phyloP scores from a whole-genome alignment of 768 basidiomycete species.

The Lentinula boryana region DNA sequence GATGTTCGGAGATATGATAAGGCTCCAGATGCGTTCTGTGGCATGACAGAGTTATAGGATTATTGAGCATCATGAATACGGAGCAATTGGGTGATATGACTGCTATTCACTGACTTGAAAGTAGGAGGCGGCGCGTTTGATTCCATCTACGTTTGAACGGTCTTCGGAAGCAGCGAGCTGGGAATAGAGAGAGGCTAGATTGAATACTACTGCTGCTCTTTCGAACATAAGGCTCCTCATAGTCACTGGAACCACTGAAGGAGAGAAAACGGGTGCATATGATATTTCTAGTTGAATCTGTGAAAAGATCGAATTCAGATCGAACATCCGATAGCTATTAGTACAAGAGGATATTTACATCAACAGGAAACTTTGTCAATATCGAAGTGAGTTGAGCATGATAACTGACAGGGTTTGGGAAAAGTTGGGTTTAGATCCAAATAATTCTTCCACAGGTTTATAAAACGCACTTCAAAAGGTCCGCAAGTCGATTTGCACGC shows the following conservation, averaged over 20 bases:
- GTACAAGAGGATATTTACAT: constrained; percentile 36
- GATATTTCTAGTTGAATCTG: constrained; percentile 70
- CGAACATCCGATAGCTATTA: not conserved
- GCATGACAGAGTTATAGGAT: not conserved
- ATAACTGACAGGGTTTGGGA: constrained; percentile 48
- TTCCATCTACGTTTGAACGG: constrained; percentile 68
- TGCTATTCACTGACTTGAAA: constrained; percentile 51
- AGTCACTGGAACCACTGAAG: constrained; percentile 49
- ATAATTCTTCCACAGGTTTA: too few relatives aligned
- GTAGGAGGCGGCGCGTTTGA: constrained; percentile 68
- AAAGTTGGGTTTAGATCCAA: too few relatives aligned
- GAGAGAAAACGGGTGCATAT: constrained; percentile 68
- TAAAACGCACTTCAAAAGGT: constrained; percentile 50
- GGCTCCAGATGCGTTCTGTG: constrained; percentile 65
- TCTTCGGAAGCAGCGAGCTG: constrained; percentile 70
- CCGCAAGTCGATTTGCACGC: constrained; percentile 50
- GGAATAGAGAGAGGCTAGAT: constrained; percentile 82
- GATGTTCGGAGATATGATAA: constrained; percentile 54
- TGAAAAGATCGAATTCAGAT: not conserved
- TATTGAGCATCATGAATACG: not conserved
- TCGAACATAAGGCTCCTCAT: constrained; percentile 79
- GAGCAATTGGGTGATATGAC: not conserved
- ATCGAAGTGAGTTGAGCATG: constrained; percentile 86
- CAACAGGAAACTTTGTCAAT: constrained; percentile 75
- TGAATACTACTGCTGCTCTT: constrained; percentile 73